Percentiles rank a stretch among this genome's conserved stretches.
Evolutionary conservation across 2,329 filamentous ascomycete genomes (phyloP).

Genomic region (Emericellopsis atlantica): DNA sequence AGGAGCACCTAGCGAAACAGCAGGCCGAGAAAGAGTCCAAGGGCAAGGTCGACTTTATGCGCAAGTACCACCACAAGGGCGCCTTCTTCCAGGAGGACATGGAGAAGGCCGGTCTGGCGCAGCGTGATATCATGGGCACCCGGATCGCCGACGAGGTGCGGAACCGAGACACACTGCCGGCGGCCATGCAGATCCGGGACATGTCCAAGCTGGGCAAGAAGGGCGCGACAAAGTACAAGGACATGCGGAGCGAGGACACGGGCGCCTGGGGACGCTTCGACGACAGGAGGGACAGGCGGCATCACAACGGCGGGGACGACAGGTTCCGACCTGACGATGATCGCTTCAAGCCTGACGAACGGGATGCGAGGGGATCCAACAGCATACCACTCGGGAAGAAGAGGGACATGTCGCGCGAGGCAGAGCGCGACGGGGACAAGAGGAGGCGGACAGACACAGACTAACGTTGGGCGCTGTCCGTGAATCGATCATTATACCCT

Average conservation of each 20-base stretch:
- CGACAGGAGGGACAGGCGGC: constrained; percentile 28
- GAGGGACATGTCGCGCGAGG: constrained; percentile 42
- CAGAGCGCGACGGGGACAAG: constrained; percentile 45
- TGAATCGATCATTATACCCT: background rate
- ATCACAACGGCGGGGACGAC: constrained; percentile 38
- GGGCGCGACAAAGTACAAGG: constrained; percentile 79
- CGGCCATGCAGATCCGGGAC: constrained; percentile 86
- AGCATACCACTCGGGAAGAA: constrained; percentile 57
- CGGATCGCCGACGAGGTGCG: constrained; percentile 71
- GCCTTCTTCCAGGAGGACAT: constrained; percentile 86
- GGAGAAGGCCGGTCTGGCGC: constrained; percentile 60
- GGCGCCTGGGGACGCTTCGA: constrained; percentile 66
- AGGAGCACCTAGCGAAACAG: constrained; percentile 63
- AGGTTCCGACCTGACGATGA: constrained; percentile 54
- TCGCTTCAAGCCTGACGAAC: constrained; percentile 25
- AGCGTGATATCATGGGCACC: constrained; percentile 76
- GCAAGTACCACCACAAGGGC: constrained; percentile 93
- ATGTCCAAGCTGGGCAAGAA: constrained; percentile 91
- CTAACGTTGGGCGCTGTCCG: constrained; percentile 3
- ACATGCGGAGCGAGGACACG: constrained; percentile 82
- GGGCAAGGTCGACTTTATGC: constrained; percentile 81
- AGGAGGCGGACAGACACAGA: constrained; percentile 39
- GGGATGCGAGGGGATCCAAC: constrained; percentile 52
- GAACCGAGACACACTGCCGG: constrained; percentile 72
- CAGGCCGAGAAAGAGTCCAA: constrained; percentile 65